Conservation (phyloP, 331 rosid species). For the Saraca asoca region DNA sequence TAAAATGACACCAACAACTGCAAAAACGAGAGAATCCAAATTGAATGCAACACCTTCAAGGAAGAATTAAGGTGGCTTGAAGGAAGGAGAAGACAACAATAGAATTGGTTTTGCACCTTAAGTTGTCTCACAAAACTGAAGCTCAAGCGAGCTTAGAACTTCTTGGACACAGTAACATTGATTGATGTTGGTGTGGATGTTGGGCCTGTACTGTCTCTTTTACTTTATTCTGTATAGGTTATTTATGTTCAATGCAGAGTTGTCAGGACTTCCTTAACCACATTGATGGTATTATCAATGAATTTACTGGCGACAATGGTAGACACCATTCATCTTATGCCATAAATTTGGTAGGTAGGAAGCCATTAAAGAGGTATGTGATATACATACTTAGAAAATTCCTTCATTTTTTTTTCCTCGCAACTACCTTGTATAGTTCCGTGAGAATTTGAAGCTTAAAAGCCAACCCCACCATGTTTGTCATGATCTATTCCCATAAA, state of each 20-base stretch:
- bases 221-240: neutral
- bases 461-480: too few species aligned
- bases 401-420: neutral
- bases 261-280: constrained; percentile 27
- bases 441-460: neutral
- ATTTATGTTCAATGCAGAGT: neutral
- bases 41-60: too few species aligned
- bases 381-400: neutral
- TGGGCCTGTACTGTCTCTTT: neutral
- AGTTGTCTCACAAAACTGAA: too few species aligned
- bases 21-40: too few species aligned
- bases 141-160: too few species aligned
- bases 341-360: constrained; percentile 31
- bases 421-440: neutral
- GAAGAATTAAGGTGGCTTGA: too few species aligned
- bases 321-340: constrained; percentile 26
- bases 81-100: too few species aligned
- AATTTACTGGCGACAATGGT: constrained; percentile 27
- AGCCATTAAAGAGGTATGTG: constrained; percentile 2
- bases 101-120: too few species aligned
- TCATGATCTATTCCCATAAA: too few species aligned
- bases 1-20: too few species aligned
- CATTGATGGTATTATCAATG: neutral
- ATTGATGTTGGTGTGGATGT: neutral
- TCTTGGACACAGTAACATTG: too few species aligned